Evolutionary conservation across 2,329 filamentous ascomycete species (phyloP).

Genomic region (Cercospora nicotianae): DNA sequence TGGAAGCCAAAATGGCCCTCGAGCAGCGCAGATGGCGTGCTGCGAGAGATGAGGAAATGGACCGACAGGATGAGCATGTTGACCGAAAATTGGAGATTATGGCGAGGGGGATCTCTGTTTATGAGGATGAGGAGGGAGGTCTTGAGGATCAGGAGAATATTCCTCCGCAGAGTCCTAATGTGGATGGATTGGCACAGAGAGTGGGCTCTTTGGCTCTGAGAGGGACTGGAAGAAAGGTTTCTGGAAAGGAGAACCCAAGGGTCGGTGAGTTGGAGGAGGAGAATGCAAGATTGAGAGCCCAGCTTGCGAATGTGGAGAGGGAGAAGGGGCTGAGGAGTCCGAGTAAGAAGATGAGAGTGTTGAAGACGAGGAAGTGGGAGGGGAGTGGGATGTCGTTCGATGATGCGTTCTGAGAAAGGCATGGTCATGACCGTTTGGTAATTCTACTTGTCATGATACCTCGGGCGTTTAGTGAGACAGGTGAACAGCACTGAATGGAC

Average conservation of each 20-base stretch:
- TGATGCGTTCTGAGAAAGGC: conserved; percentile 13
- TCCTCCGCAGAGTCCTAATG: not conserved
- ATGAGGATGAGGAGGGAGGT: conserved; percentile 41
- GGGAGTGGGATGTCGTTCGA: conserved; percentile 38
- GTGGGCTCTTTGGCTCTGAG: conserved; percentile 16
- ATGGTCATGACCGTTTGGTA: not conserved
- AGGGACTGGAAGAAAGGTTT: conserved; percentile 21
- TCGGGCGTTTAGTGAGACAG: not conserved
- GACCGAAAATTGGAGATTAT: conserved; percentile 83
- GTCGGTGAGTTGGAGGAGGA: conserved; percentile 47
- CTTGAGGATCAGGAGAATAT: conserved; percentile 12
- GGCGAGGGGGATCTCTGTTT: conserved; percentile 54
- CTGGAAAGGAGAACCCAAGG: conserved; percentile 23
- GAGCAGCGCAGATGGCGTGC: conserved; percentile 82
- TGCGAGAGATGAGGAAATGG: conserved; percentile 71
- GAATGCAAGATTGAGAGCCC: conserved; percentile 45
- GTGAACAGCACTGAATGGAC: not conserved
- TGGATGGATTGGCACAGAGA: conserved; percentile 13
- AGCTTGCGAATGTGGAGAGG: conserved; percentile 43
- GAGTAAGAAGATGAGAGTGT: conserved; percentile 51
- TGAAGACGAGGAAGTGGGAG: conserved; percentile 53
- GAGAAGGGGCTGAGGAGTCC: conserved; percentile 46
- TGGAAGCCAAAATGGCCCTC: conserved; percentile 72
- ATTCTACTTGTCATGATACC: not conserved
- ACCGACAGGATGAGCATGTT: conserved; percentile 78